phyloP scores from a whole-genome alignment of 257 asterid species.

The Nemophila menziesii region DNA sequence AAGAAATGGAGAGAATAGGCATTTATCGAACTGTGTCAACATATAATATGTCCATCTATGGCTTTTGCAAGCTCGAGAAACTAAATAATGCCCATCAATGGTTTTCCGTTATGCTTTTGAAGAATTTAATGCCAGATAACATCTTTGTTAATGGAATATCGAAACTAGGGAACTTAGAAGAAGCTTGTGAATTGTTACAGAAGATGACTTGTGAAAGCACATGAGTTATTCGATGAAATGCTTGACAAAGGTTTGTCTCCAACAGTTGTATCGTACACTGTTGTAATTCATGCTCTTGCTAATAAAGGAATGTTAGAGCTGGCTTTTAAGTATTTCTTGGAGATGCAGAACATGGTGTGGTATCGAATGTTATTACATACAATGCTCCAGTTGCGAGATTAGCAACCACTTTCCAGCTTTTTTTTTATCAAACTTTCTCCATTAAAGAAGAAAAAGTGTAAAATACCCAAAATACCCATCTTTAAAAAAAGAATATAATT shows the following conservation, averaged over 20 bases:
- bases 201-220: constrained; percentile 32
- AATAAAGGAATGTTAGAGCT: constrained; percentile 33
- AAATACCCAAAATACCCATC: too few relatives aligned
- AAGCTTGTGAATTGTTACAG: constrained; percentile 34
- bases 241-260: constrained; percentile 33
- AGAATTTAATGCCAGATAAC: constrained; percentile 43
- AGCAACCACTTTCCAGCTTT: too few relatives aligned
- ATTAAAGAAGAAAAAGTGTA: too few relatives aligned
- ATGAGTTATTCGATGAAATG: constrained; percentile 43
- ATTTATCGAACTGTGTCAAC: constrained; percentile 42
- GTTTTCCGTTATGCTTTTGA: constrained; percentile 38
- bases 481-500: too few relatives aligned
- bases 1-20: constrained; percentile 46
- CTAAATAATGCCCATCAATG: constrained; percentile 45
- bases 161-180: constrained; percentile 33
- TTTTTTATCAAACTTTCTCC: too few relatives aligned
- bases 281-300: constrained; percentile 54
- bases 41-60: constrained; percentile 52
- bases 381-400: too few relatives aligned
- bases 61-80: constrained; percentile 54
- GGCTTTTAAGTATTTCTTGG: constrained; percentile 37
- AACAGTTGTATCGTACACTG: constrained; percentile 50
- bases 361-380: constrained; percentile 49
- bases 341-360: constrained; percentile 45
- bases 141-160: constrained; percentile 36